Conservation (phyloP, 331 rosid species). For the Rosa hybrid region DNA sequence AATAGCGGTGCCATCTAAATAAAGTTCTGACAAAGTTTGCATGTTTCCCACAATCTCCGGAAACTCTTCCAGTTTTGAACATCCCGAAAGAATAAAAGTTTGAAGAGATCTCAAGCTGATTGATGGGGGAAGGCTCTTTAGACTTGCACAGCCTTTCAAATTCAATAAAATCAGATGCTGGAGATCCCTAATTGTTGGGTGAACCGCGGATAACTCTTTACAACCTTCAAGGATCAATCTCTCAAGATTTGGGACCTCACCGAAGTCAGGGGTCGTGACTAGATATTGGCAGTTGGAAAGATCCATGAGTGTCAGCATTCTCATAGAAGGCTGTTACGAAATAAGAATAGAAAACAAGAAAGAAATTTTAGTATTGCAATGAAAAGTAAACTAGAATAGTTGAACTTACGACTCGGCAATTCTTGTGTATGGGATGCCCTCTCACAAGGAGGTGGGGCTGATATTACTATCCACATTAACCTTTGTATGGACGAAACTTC, state of each 20-base stretch:
- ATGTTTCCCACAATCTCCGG: slow-evolving; percentile 11
- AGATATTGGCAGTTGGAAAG: slow-evolving; percentile 1
- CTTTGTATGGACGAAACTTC: too few species aligned
- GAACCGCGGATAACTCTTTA: background rate
- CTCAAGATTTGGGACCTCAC: slow-evolving; percentile 21
- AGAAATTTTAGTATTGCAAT: background rate
- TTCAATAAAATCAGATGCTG: background rate
- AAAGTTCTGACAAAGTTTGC: background rate
- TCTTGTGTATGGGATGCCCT: too few species aligned
- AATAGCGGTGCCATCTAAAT: background rate
- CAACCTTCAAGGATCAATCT: slow-evolving; percentile 16
- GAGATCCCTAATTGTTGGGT: background rate
- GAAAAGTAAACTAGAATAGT: background rate
- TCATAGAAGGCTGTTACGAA: background rate
- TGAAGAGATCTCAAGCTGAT: slow-evolving; percentile 9
- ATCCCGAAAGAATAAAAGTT: slow-evolving; percentile 16
- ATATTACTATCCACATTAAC: too few species aligned
- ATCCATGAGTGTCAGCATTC: background rate
- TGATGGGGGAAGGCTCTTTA: background rate
- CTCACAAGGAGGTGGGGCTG: too few species aligned
- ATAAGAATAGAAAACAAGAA: too few species aligned
- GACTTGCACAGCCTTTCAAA: slow-evolving; percentile 14
- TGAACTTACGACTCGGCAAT: too few species aligned
- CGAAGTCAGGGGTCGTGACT: slow-evolving; percentile 10
- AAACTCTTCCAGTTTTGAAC: slow-evolving; percentile 6